A percentile compares a stretch with the other conserved stretches of the same genome.
These are phyloP conservation scores for Colletotrichum lindemuthianum DNA, from an alignment of 2,329 filamentous ascomycete genomes.

Conservation along the genomic window DNA sequence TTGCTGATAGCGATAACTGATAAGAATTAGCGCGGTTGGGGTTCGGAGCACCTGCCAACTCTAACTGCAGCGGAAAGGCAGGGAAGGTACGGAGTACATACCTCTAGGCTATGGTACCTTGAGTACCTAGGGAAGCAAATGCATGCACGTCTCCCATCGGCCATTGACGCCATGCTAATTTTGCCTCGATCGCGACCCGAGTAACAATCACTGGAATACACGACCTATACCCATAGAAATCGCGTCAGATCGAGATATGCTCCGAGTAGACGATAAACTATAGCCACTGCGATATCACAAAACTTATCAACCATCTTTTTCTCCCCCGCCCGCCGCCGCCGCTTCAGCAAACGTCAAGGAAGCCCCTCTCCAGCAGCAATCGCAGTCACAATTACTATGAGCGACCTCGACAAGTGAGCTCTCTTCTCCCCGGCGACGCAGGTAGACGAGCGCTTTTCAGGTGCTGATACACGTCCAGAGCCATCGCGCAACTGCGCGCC, in stretches of 20 bases:
- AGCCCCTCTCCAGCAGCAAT: conserved; percentile 17
- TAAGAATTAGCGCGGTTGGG: conserved; percentile 26
- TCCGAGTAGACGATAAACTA: too few species aligned
- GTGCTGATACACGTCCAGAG: conserved; percentile 62
- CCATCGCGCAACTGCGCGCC: conserved; percentile 93
- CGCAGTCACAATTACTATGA: conserved; percentile 66
- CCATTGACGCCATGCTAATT: conserved; percentile 32
- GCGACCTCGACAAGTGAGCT: conserved; percentile 88
- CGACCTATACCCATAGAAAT: not conserved
- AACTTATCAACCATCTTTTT: not conserved
- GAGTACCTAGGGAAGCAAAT: not conserved
- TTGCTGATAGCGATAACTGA: conserved; percentile 19
- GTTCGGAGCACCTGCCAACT: conserved; percentile 8
- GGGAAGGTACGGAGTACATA: too few species aligned
- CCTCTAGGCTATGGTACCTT: too few species aligned
- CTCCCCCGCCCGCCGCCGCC: conserved; percentile 15
- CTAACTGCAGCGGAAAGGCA: not conserved
- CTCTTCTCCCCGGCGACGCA: not conserved
- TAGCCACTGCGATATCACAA: not conserved
- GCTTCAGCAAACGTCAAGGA: conserved; percentile 18
- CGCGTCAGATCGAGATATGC: not conserved
- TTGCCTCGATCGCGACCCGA: conserved; percentile 28
- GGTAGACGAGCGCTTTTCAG: conserved; percentile 34
- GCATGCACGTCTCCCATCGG: conserved; percentile 20
- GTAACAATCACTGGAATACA: conserved; percentile 4